Evolutionary conservation across 306 rosid species (phyloP).

Genomic region (Mimosa bimucronata): DNA sequence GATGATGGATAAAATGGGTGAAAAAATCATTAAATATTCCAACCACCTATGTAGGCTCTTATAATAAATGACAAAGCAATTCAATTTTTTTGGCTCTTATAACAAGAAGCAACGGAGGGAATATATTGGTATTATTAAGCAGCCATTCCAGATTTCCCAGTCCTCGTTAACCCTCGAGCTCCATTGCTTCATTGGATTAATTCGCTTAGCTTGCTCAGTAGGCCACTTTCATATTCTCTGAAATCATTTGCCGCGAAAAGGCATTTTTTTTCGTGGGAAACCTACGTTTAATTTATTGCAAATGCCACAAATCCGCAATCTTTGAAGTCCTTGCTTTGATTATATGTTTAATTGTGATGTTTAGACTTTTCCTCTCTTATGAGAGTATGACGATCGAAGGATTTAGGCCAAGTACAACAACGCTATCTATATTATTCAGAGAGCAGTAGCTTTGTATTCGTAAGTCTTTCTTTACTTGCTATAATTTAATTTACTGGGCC

Average conservation of each 20-base stretch:
- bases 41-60: no score
- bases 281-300: conserved; percentile 35
- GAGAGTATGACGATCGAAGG: conserved; percentile 62
- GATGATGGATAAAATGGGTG: no score
- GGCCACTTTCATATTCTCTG: no score
- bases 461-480: conserved; percentile 48
- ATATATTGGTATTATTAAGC: background rate
- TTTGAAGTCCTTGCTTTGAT: conserved; percentile 11
- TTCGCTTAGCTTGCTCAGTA: conserved; percentile 17
- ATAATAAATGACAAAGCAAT: no score
- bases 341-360: conserved; percentile 23
- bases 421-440: conserved; percentile 67
- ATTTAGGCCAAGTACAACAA: conserved; percentile 72
- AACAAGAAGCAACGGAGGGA: no score
- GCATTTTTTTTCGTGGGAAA: conserved; percentile 1
- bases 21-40: no score
- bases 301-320: conserved; percentile 27
- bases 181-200: conserved; percentile 8
- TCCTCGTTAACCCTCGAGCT: conserved; percentile 23
- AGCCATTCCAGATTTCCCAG: background rate
- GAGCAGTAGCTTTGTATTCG: conserved; percentile 70
- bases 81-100: no score
- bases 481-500: conserved; percentile 1
- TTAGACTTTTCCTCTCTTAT: conserved; percentile 11
- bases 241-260: conserved; percentile 36